Conservation (phyloP, 108 stramenopile genomes). For the Ochromonas danica region DNA sequence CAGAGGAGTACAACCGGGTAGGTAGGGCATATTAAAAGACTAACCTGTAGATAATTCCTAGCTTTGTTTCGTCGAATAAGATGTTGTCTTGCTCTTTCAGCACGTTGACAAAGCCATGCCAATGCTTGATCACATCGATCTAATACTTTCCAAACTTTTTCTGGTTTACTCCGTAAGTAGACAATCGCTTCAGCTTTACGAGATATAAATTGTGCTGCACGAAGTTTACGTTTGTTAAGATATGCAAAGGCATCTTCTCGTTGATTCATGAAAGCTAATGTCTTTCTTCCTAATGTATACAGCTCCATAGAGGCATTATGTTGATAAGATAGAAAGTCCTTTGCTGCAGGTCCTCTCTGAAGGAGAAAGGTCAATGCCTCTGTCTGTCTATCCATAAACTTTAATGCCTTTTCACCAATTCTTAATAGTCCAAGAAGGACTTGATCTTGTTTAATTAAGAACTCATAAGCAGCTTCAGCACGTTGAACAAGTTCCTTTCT, state of each 20-base stretch:
- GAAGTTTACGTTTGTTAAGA: not conserved
- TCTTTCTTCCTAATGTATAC: not conserved
- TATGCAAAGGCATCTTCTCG: conserved; percentile 8
- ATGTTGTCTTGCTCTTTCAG: not conserved
- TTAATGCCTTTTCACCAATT: conserved; percentile 5
- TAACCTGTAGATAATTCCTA: not conserved
- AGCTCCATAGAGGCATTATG: not conserved
- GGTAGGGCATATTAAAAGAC: not conserved
- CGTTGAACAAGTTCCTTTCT: not conserved
- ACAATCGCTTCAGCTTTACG: not conserved
- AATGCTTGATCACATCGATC: not conserved
- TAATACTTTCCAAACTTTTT: not conserved
- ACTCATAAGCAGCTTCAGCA: not conserved
- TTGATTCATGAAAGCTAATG: not conserved
- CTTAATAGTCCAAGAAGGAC: not conserved
- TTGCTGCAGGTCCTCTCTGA: not conserved
- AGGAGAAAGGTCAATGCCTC: not conserved
- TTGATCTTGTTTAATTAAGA: not conserved
- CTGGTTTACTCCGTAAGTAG: not conserved
- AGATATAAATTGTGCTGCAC: not conserved
- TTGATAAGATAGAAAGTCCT: not conserved
- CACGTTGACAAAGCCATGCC: not conserved
- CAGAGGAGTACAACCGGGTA: not conserved
- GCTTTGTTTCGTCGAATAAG: not conserved
- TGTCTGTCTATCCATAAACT: not conserved